Base-by-base conservation (phyloP, 2,329 filamentous ascomycete genomes). In the Aspergillus phoenicis region DNA sequence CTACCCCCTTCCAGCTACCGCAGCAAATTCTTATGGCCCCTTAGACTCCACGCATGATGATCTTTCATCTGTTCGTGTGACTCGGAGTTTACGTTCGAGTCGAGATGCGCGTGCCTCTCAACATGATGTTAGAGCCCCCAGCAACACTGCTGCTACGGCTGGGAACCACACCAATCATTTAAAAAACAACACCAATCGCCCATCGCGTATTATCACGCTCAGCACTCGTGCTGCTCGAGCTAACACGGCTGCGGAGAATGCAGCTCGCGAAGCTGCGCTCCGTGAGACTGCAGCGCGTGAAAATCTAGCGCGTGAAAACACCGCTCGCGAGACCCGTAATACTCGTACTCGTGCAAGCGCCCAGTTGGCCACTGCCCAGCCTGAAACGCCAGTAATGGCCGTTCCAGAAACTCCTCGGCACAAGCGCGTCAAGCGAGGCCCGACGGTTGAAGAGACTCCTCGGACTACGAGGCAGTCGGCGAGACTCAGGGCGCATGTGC, bases 401-500 rank as follows among this genome's bases (percentile, higher is more conserved):
- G 52, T 60, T 20, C 69, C 70, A 39, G 70, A 74, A 58, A 73
- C 73, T 8, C 75, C 74, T 28, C 71, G 70, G 47, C 49, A 63
- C 26, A 75, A 73, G 48, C 74, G 74, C 51, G 66, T 70, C n/a
- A 73, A 72, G 62, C 69, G 73, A 15, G 64, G 64, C 8, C 54
- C 68, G 56, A 57, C 69, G 33, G 68, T 68, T 17, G 69, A 73
- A 47, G 74, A 77, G 61, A 72, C 71, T 4, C 73, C 70, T 13
- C 65, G 71, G 45, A 71, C 73, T 26, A 75, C 74, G 20, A 71
- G 75, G 47, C 70, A 73, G 61, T 77, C 75, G 13, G 69, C 74
- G 33, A 70, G 75, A 59, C 62, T 75, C 13, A 74, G 70, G 60
- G 64, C 68, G 5, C 66, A 67, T 39, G 61, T 58, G 22, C 62